Percentiles rank a stretch among this genome's conserved stretches.
Evolutionary conservation across 345 rosid species (phyloP).

Genomic region (Eucalyptus tenuipes): DNA sequence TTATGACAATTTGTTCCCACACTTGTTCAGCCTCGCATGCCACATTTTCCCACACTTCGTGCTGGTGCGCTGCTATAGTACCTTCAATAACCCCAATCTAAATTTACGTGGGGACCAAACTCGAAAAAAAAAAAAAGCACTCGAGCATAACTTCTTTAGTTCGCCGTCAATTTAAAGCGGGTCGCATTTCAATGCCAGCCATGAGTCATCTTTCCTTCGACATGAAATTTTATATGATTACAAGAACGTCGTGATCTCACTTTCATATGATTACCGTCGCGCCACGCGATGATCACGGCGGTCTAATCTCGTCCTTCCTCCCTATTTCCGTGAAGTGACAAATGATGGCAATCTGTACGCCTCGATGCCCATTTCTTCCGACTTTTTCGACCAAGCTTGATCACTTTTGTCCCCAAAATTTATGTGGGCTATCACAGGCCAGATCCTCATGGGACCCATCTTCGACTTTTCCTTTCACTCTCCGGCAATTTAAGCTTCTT

Average conservation of each 20-base stretch:
- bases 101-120: too few species aligned
- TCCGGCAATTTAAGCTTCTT: not conserved
- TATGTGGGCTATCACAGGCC: not conserved
- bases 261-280: not conserved
- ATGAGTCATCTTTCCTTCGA: not conserved
- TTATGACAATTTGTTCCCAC: not conserved
- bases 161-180: not conserved
- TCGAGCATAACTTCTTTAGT: not conserved
- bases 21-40: not conserved
- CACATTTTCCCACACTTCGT: not conserved
- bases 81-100: too few species aligned
- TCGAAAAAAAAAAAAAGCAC: too few species aligned
- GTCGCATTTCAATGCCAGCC: not conserved
- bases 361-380: rapidly evolving
- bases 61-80: not conserved
- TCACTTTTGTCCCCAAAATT: not conserved
- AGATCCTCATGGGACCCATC: not conserved
- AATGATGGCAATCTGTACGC: not conserved
- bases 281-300: not conserved
- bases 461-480: not conserved
- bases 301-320: not conserved
- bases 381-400: not conserved
- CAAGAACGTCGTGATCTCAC: not conserved
- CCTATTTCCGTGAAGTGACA: not conserved
- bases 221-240: not conserved